Conservation (phyloP, 768 basidiomycete genomes). For the Russula olivacea region DNA sequence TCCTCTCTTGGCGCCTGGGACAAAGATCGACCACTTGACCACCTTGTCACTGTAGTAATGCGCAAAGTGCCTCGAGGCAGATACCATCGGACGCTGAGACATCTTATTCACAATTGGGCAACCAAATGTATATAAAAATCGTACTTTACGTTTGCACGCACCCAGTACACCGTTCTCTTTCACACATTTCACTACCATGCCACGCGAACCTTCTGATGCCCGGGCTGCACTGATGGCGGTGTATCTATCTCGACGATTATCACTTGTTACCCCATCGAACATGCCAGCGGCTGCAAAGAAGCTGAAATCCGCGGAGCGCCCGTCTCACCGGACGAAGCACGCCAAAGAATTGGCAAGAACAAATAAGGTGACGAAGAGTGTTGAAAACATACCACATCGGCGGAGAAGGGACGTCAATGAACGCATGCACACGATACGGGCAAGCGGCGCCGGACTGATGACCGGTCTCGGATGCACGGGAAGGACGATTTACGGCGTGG, state of each 20-base stretch:
- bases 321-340: not conserved
- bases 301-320: constrained; percentile 20
- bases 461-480: constrained; percentile 15
- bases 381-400: constrained; percentile 11
- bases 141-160: not conserved
- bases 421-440: constrained; percentile 6
- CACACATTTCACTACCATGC: constrained; percentile 22
- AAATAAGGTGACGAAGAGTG: constrained; percentile 5
- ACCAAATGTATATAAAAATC: constrained; percentile 15
- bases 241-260: constrained; percentile 29
- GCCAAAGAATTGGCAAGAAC: constrained; percentile 11
- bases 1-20: not conserved
- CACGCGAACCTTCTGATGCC: constrained; percentile 34
- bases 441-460: not conserved
- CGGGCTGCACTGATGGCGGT: constrained; percentile 32
- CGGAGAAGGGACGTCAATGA: constrained; percentile 22
- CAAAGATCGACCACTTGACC: constrained; percentile 16
- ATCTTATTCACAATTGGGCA: constrained; percentile 16
- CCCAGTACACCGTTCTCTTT: not conserved
- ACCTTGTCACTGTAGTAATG: constrained; percentile 18
- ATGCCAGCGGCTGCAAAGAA: constrained; percentile 3
- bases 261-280: not conserved
- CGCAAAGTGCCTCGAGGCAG: constrained; percentile 20
- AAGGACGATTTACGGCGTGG: constrained; percentile 24
- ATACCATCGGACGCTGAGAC: constrained; percentile 14